These are phyloP conservation scores for Glycyrrhiza uralensis DNA, from an alignment of 306 rosid genomes.

Conservation along the genomic window DNA sequence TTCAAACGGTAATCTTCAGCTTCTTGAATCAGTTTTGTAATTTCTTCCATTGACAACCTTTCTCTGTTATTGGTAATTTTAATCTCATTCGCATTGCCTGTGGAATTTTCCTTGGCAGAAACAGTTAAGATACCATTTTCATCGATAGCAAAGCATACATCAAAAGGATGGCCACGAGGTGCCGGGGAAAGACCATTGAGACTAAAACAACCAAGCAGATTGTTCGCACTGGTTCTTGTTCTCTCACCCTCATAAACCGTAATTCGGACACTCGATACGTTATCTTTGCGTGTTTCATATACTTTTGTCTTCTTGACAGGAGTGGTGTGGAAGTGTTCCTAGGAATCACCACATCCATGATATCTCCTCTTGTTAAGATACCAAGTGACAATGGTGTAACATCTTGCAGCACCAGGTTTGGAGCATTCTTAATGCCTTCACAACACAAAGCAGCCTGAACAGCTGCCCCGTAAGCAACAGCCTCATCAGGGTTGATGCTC, in stretches of 20 bases:
- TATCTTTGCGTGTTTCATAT: neutral
- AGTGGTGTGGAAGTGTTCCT: conserved; percentile 44
- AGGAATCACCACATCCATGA: conserved; percentile 47
- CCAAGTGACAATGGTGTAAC: conserved; percentile 53
- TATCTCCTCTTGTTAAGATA: conserved; percentile 16
- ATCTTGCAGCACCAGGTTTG: conserved; percentile 35
- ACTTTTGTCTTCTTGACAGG: conserved; percentile 3
- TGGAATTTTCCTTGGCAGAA: conserved; percentile 35
- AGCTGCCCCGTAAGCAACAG: conserved; percentile 25
- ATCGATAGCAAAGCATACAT: conserved; percentile 41
- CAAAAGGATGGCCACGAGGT: conserved; percentile 39
- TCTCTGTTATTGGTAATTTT: conserved; percentile 39
- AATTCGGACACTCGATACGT: conserved; percentile 22
- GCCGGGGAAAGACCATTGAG: conserved; percentile 39
- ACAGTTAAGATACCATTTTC: conserved; percentile 46
- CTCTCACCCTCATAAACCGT: conserved; percentile 57
- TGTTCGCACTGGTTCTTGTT: conserved; percentile 37
- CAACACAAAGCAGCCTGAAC: neutral
- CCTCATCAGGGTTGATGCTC: conserved; percentile 17
- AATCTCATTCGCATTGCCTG: conserved; percentile 28
- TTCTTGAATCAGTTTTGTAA: conserved; percentile 38
- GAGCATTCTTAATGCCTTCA: conserved; percentile 6
- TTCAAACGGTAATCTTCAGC: conserved; percentile 35
- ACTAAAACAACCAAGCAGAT: conserved; percentile 35
- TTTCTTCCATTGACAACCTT: conserved; percentile 33